phyloP scores from a whole-genome alignment of 129 eudicot genomes.

The Tagetes patula region DNA sequence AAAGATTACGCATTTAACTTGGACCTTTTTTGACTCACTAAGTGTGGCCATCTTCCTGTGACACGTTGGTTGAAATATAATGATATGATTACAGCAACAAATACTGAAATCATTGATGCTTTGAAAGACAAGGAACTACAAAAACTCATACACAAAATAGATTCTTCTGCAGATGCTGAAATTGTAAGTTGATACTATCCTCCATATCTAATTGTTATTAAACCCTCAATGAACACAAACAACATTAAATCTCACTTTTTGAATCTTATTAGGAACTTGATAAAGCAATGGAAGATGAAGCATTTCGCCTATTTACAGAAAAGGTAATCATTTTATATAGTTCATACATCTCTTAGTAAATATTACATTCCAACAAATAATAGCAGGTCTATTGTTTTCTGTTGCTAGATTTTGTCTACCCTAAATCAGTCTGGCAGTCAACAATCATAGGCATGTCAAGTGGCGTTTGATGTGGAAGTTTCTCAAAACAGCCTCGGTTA shows the following conservation, averaged over 20 bases:
- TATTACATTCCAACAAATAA: background rate
- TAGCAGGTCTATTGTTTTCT: conserved; percentile 22
- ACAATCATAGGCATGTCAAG: background rate
- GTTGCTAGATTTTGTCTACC: conserved; percentile 40
- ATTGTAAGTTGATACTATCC: conserved; percentile 41
- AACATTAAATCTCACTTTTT: conserved; percentile 1
- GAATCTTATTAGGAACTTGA: conserved; percentile 54
- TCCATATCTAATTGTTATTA: background rate
- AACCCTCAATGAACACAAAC: background rate
- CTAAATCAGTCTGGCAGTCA: conserved; percentile 21
- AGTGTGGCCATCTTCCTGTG: background rate
- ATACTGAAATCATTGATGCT: conserved; percentile 64
- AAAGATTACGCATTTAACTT: background rate
- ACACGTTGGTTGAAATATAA: conserved; percentile 3
- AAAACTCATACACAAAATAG: conserved; percentile 57
- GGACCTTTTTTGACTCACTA: background rate
- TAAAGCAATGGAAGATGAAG: conserved; percentile 71
- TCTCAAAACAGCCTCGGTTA: background rate
- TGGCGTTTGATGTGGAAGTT: conserved; percentile 18
- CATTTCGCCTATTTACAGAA: conserved; percentile 58
- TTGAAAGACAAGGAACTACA: conserved; percentile 63
- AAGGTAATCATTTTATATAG: conserved; percentile 44
- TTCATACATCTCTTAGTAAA: background rate
- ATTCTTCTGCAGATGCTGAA: conserved; percentile 50
- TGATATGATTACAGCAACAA: conserved; percentile 52